phyloP scores from a whole-genome alignment of 2,329 filamentous ascomycete species.

The Pseudogymnoascus sp. region DNA sequence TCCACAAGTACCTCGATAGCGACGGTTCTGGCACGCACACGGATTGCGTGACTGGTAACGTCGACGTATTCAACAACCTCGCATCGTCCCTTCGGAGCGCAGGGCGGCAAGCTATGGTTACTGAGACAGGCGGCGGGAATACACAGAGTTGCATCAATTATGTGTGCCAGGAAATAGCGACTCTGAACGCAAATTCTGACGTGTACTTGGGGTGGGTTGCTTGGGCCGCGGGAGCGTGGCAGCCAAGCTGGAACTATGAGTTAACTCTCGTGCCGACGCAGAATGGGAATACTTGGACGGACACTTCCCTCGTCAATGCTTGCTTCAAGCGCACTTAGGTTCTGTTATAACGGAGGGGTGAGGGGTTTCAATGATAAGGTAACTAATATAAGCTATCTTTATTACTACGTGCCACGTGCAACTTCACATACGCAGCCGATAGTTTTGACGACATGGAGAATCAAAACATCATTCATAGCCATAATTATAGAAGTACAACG shows the following conservation, averaged over 20 bases:
- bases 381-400: too few relatives aligned
- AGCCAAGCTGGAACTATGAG: too few relatives aligned
- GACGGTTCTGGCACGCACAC: conserved; percentile 46
- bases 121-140: conserved; percentile 40
- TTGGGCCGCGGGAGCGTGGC: too few relatives aligned
- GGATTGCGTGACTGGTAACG: conserved; percentile 45
- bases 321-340: too few relatives aligned
- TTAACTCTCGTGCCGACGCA: too few relatives aligned
- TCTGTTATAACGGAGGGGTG: too few relatives aligned
- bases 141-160: conserved; percentile 26
- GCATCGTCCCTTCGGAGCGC: too few relatives aligned
- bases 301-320: too few relatives aligned
- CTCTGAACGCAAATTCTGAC: conserved; percentile 20
- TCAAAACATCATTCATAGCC: not conserved
- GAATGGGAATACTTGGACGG: too few relatives aligned
- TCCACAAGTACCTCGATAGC: conserved; percentile 53
- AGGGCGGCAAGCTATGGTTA: conserved; percentile 41
- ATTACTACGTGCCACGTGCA: too few relatives aligned
- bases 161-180: conserved; percentile 27
- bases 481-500: not conserved
- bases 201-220: not conserved
- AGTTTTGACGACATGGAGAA: not conserved
- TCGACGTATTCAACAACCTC: conserved; percentile 32
- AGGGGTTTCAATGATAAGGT: too few relatives aligned
- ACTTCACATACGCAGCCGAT: not conserved